Conservation (phyloP, 805 yeast genomes). For the Yamadazyma nakazawae region DNA sequence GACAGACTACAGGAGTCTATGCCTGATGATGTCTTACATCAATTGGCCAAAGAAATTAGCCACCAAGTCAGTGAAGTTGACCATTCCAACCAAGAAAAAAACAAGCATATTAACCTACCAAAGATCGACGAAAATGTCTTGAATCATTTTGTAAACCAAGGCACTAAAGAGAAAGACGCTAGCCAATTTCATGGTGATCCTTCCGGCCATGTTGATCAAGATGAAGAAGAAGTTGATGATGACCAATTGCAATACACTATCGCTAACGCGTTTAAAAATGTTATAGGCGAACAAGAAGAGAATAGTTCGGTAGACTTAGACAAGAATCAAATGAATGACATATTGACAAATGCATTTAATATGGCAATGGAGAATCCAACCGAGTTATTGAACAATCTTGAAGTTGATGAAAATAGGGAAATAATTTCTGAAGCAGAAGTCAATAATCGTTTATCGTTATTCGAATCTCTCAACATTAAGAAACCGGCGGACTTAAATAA, state of each 20-base stretch:
- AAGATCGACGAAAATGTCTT: constrained; percentile 34
- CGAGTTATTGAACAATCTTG: constrained; percentile 38
- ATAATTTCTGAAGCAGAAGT: background rate
- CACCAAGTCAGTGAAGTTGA: constrained; percentile 26
- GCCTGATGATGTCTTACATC: constrained; percentile 22
- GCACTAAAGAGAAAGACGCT: constrained; percentile 17
- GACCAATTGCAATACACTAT: constrained; percentile 45
- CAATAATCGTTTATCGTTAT: constrained; percentile 2
- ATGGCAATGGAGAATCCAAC: constrained; percentile 70
- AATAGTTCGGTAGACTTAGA: constrained; percentile 42
- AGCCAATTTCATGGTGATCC: background rate
- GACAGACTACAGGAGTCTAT: constrained; percentile 4
- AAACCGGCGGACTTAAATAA: constrained; percentile 18
- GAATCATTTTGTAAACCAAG: constrained; percentile 35
- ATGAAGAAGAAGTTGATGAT: constrained; percentile 7
- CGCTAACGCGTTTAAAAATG: constrained; percentile 55
- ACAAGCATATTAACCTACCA: constrained; percentile 19
- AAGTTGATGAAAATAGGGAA: constrained; percentile 20
- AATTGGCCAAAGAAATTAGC: constrained; percentile 29
- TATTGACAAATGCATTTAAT: constrained; percentile 71
- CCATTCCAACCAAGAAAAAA: constrained; percentile 1
- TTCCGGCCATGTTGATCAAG: background rate
- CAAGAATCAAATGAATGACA: constrained; percentile 57
- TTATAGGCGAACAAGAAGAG: constrained; percentile 17
- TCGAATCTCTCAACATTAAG: constrained; percentile 2